phyloP scores from a whole-genome alignment of 2,329 filamentous ascomycete species.

The Fusarium chuoi region DNA sequence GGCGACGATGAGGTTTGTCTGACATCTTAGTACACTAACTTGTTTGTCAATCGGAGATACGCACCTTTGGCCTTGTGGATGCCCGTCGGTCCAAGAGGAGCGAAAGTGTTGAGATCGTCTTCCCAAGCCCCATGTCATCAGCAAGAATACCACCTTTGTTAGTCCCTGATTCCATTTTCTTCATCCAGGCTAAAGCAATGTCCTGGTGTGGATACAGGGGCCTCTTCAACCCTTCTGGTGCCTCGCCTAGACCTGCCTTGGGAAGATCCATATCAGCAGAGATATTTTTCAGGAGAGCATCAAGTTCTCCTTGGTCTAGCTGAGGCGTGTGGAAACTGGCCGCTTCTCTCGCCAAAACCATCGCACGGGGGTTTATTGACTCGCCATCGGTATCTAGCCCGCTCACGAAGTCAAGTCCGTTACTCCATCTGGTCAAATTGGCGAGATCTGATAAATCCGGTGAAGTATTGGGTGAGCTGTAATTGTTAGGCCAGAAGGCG shows the following conservation, averaged over 20 bases:
- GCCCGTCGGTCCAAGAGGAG: conserved; percentile 78
- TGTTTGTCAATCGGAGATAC: not conserved
- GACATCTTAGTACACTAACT: conserved; percentile 43
- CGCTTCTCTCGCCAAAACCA: conserved; percentile 48
- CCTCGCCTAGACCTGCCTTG: conserved; percentile 71
- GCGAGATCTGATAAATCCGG: conserved; percentile 37
- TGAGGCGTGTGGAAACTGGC: conserved; percentile 50
- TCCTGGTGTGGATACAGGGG: conserved; percentile 85
- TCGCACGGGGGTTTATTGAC: conserved; percentile 48
- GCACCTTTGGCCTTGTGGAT: conserved; percentile 51
- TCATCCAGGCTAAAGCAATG: conserved; percentile 84
- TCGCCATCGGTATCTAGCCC: conserved; percentile 52
- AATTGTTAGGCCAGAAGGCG: not conserved
- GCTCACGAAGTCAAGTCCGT: conserved; percentile 49
- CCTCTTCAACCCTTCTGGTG: conserved; percentile 74
- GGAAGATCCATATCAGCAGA: conserved; percentile 75
- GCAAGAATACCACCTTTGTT: conserved; percentile 91
- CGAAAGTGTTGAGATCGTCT: conserved; percentile 86
- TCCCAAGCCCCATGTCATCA: conserved; percentile 93
- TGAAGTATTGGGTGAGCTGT: conserved; percentile 1
- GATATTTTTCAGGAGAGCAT: conserved; percentile 77
- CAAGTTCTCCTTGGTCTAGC: conserved; percentile 70
- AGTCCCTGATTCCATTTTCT: conserved; percentile 78
- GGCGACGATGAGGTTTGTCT: conserved; percentile 85
- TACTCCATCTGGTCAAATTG: conserved; percentile 53